phyloP scores from a whole-genome alignment of 2,329 filamentous ascomycete species.

The Thielaviopsis ethacetica region DNA sequence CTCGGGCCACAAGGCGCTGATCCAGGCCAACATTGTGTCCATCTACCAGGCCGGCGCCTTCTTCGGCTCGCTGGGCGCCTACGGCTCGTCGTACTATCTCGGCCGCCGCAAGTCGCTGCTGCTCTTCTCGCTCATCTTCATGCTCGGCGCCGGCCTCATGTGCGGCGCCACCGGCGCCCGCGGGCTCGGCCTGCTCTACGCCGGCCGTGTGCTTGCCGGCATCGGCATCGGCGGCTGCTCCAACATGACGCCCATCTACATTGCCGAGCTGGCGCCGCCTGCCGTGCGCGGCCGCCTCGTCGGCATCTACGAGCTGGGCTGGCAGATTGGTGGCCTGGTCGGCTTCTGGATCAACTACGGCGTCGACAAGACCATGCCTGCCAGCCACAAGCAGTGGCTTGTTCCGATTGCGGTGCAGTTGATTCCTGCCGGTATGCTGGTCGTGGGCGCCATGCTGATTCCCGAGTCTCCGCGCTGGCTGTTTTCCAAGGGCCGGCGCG shows the following conservation, averaged over 20 bases:
- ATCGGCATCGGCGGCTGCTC: slow-evolving; percentile 46
- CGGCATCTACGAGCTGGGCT: slow-evolving; percentile 50
- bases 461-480: slow-evolving; percentile 57
- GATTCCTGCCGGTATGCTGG: slow-evolving; percentile 46
- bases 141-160: slow-evolving; percentile 47
- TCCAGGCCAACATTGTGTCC: slow-evolving; percentile 63
- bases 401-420: slow-evolving; percentile 49
- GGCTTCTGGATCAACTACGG: slow-evolving; percentile 54
- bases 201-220: slow-evolving; percentile 45
- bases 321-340: slow-evolving; percentile 45
- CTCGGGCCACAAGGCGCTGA: slow-evolving; percentile 32
- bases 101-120: slow-evolving; percentile 50
- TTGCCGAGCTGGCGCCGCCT: slow-evolving; percentile 42
- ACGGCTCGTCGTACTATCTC: slow-evolving; percentile 46
- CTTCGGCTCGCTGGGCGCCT: slow-evolving; percentile 60
- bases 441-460: slow-evolving; percentile 45
- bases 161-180: slow-evolving; percentile 35
- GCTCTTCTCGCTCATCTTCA: slow-evolving; percentile 45
- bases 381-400: slow-evolving; percentile 57
- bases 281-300: slow-evolving; percentile 48
- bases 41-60: slow-evolving; percentile 68
- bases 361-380: slow-evolving; percentile 51
- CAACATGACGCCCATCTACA: slow-evolving; percentile 47
- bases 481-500: slow-evolving; percentile 42
- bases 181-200: slow-evolving; percentile 48